phyloP scores from a whole-genome alignment of 768 basidiomycete species.

The Phlebiopsis gigantea region DNA sequence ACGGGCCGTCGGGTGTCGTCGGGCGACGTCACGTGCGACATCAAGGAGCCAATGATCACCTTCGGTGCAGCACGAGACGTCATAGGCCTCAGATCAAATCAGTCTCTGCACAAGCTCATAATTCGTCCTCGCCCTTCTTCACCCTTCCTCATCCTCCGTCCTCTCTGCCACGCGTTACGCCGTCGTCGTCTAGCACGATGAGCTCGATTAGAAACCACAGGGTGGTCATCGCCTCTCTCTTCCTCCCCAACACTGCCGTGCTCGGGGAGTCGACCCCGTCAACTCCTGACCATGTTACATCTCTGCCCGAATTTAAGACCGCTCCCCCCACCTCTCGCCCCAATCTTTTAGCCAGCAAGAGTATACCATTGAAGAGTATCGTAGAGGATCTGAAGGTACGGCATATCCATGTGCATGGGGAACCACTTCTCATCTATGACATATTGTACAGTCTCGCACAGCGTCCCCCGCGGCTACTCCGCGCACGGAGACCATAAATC shows the following conservation, averaged over 20 bases:
- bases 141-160: neutral
- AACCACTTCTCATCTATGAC: neutral
- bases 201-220: slow-evolving; percentile 68
- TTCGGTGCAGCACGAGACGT: neutral
- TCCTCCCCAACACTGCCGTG: slow-evolving; percentile 71
- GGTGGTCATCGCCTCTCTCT: slow-evolving; percentile 78
- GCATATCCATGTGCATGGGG: slow-evolving; percentile 15
- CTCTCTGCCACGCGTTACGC: no score
- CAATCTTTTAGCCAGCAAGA: slow-evolving; percentile 15
- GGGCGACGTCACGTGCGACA: neutral
- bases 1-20: neutral
- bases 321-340: slow-evolving; percentile 8
- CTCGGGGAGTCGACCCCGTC: slow-evolving; percentile 51
- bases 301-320: slow-evolving; percentile 16
- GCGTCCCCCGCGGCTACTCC: slow-evolving; percentile 36
- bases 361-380: slow-evolving; percentile 57
- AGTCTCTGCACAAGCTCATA: neutral
- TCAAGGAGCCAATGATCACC: neutral
- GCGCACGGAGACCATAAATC: slow-evolving; percentile 44
- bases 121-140: slow-evolving; percentile 1
- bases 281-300: slow-evolving; percentile 34
- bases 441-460: slow-evolving; percentile 29
- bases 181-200: slow-evolving; percentile 40
- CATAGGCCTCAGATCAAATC: slow-evolving; percentile 5
- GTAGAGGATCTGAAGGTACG: slow-evolving; percentile 75